Evolutionary conservation across 169 alveolate genomes (phyloP), one percentile per base, ranked within the genome.

Genomic region (Pseudocohnilembus persalinus): DNA sequence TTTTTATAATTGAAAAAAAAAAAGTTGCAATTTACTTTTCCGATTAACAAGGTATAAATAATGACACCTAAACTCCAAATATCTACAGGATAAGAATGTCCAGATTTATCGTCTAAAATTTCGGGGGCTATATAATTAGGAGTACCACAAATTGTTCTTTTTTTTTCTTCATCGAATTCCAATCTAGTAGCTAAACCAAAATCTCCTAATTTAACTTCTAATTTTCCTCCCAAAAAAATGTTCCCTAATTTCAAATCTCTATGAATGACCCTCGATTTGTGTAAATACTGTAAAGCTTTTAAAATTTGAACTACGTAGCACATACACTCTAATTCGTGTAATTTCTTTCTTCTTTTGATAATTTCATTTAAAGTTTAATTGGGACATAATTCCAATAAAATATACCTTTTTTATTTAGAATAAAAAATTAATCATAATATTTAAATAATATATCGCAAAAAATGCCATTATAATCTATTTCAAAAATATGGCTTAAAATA

Each of bases 81-180:
- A 85, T 93, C 96, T 28, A 93, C 96, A 83, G 91, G 95, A 88
- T 89, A 93, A 30, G 92, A 83, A 87, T 93, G 95, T 4, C 94
- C 94, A 86, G 85, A 30, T 88, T 91, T 74, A 81, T 73, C 92
- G n/a, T 91, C 97, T 29, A 95, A 83, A 24, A 95, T 87, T 85
- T 95, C 98, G n/a, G 98, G 96, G 1, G 97, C 96, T 0, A 95
- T 93, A 81, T 95, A 95, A 81, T 95, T 95, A 31, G 98, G 98
- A 6, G 97, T 95, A 33, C 98, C 98, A 80, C 98, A 95, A 28
- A 93, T 91, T 31, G 96, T 90, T 35, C 94, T 74, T 83, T 93
- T 91, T 73, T 87, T 87, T 77, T 93, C 94, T 0, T 94, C 96
- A 32, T 90, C 94, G 79, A 90, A 93, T 11, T 90, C 95, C 34